Evolutionary conservation across 2,329 filamentous ascomycete species (phyloP).

Genomic region (Lachnellula hyalina): DNA sequence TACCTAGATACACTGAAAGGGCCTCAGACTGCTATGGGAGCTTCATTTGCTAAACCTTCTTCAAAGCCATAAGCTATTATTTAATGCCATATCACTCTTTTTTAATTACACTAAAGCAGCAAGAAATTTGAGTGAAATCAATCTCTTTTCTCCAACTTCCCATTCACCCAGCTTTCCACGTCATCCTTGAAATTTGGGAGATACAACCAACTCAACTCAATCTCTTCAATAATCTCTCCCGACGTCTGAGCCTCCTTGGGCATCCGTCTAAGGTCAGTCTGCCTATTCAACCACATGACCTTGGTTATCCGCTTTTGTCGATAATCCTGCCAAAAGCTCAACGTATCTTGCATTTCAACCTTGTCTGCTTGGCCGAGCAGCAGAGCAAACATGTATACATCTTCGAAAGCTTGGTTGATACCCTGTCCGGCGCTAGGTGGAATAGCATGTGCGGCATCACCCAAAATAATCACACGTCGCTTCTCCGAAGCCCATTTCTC

Average conservation of each 20-base stretch:
- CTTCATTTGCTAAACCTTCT: too few species aligned
- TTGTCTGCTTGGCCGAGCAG: conserved; percentile 31
- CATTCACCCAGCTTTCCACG: neutral
- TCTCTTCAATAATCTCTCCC: conserved; percentile 18
- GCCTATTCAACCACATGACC: conserved; percentile 42
- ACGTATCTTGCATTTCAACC: conserved; percentile 25
- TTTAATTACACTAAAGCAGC: too few species aligned
- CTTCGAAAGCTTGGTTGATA: conserved; percentile 45
- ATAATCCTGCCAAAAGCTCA: conserved; percentile 42
- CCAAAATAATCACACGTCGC: conserved; percentile 38
- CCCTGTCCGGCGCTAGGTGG: conserved; percentile 44
- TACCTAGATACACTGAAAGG: too few species aligned
- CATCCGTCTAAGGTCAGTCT: conserved; percentile 44
- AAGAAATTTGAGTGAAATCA: neutral
- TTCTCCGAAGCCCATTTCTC: conserved; percentile 36
- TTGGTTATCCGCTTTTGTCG: conserved; percentile 43
- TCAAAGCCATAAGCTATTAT: too few species aligned
- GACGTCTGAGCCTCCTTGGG: conserved; percentile 31
- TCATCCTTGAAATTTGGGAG: conserved; percentile 5
- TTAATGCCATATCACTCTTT: too few species aligned
- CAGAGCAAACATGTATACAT: conserved; percentile 41
- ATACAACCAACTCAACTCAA: conserved; percentile 40
- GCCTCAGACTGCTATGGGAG: too few species aligned
- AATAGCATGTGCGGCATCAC: conserved; percentile 45
- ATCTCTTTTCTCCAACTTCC: neutral